Conservation (phyloP, 768 basidiomycete species). For the Crucibulum laeve region DNA sequence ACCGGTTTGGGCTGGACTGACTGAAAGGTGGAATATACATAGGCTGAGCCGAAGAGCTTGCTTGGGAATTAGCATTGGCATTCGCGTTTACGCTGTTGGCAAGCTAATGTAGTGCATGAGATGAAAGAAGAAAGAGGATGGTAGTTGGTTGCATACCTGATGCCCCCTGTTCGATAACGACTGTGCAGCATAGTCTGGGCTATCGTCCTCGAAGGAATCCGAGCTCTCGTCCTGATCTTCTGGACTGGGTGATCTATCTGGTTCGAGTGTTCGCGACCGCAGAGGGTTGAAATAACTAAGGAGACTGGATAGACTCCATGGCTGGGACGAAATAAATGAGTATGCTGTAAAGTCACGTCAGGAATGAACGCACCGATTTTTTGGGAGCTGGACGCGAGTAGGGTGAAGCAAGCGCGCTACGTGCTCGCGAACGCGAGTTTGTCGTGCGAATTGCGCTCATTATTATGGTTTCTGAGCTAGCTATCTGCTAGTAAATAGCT, state of each 20-base stretch:
- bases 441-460: slow-evolving; percentile 58
- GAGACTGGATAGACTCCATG: slow-evolving; percentile 50
- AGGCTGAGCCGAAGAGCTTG: no score
- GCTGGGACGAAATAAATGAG: slow-evolving; percentile 19
- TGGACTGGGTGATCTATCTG: slow-evolving; percentile 6
- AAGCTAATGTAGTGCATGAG: slow-evolving; percentile 12
- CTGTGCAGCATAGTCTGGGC: slow-evolving; percentile 2
- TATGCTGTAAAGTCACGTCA: slow-evolving; percentile 5
- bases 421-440: slow-evolving; percentile 30
- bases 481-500: no score
- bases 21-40: no score
- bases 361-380: slow-evolving; percentile 41
- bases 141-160: slow-evolving; percentile 8
- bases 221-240: neutral
- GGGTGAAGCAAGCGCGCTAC: slow-evolving; percentile 42
- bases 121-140: neutral
- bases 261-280: slow-evolving; percentile 22
- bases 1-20: no score
- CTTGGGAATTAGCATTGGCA: no score
- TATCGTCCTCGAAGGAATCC: neutral
- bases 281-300: slow-evolving; percentile 50
- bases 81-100: no score
- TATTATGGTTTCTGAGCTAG: slow-evolving; percentile 11
- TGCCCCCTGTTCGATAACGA: slow-evolving; percentile 9
- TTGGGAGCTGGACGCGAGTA: slow-evolving; percentile 44